phyloP scores from a whole-genome alignment of 208 protist genomes.

The Leishmania amazonensis region DNA sequence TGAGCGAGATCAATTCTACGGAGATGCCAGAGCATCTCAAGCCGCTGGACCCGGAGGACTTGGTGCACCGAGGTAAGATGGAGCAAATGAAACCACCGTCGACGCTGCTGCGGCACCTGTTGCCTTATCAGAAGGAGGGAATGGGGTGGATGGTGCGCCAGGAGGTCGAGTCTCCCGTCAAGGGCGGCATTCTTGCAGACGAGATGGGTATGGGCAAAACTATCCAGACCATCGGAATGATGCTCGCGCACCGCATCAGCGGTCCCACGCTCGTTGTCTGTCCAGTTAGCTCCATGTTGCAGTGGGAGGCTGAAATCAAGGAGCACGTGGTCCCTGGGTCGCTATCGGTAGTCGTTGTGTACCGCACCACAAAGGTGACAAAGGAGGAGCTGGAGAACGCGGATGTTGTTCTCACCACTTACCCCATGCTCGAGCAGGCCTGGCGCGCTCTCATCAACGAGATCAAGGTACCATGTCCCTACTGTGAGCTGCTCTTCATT shows the following conservation, averaged over 20 bases:
- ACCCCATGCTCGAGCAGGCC: conserved; percentile 91
- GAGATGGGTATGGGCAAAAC: conserved; percentile 99
- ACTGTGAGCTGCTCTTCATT: conserved; percentile 90
- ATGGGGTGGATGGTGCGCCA: conserved; percentile 87
- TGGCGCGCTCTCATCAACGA: conserved; percentile 83
- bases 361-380: conserved; percentile 52
- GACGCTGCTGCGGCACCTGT: conserved; percentile 63
- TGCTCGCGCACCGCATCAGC: conserved; percentile 71
- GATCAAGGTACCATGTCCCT: conserved; percentile 88
- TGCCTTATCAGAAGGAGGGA: conserved; percentile 89
- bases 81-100: conserved; percentile 46
- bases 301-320: conserved; percentile 91
- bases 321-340: conserved; percentile 68
- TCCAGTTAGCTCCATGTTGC: conserved; percentile 92
- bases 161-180: conserved; percentile 58
- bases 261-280: conserved; percentile 91
- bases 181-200: conserved; percentile 97
- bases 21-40: conserved; percentile 67
- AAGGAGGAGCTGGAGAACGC: conserved; percentile 76
- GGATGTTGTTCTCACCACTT: conserved; percentile 96
- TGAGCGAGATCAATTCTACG: conserved; percentile 54
- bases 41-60: conserved; percentile 83
- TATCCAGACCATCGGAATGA: conserved; percentile 94
- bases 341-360: conserved; percentile 83
- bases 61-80: conserved; percentile 65